Conservation (phyloP, 2,329 filamentous ascomycete genomes). For the Lasiodiplodia sp. region DNA sequence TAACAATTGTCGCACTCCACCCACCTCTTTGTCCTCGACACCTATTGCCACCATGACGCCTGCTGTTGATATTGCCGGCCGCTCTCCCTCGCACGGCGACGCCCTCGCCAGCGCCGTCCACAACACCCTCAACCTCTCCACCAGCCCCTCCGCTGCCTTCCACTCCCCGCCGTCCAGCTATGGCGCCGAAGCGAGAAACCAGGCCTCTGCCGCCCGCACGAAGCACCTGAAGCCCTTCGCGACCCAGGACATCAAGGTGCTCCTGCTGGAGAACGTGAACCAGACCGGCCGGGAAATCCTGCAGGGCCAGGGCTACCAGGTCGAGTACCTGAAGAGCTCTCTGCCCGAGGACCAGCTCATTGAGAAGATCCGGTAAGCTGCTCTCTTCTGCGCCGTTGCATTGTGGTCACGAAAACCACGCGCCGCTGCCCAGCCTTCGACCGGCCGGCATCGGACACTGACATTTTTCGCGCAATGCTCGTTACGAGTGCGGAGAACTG, state of each 20-base stretch:
- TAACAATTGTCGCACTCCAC: background rate
- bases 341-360: conserved; percentile 92
- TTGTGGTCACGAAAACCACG: background rate
- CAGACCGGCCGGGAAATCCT: conserved; percentile 86
- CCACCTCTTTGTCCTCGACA: background rate
- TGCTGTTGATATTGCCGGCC: conserved; percentile 45
- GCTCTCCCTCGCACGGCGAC: conserved; percentile 31
- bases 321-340: conserved; percentile 88
- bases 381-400: background rate
- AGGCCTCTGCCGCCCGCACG: conserved; percentile 50
- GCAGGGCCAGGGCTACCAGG: conserved; percentile 88
- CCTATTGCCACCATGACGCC: conserved; percentile 41
- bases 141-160: conserved; percentile 77
- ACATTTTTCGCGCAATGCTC: conserved; percentile 4
- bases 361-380: conserved; percentile 82
- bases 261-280: conserved; percentile 96
- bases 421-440: background rate
- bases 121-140: conserved; percentile 72
- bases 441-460: conserved; percentile 18
- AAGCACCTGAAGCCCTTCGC: conserved; percentile 96
- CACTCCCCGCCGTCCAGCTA: conserved; percentile 74
- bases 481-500: conserved; percentile 10
- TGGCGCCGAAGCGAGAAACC: conserved; percentile 36
- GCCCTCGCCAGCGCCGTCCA: conserved; percentile 57
- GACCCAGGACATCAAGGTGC: conserved; percentile 93